Evolutionary conservation across 148 eudicot genomes (phyloP).

Genomic region (Arbutus unedo): DNA sequence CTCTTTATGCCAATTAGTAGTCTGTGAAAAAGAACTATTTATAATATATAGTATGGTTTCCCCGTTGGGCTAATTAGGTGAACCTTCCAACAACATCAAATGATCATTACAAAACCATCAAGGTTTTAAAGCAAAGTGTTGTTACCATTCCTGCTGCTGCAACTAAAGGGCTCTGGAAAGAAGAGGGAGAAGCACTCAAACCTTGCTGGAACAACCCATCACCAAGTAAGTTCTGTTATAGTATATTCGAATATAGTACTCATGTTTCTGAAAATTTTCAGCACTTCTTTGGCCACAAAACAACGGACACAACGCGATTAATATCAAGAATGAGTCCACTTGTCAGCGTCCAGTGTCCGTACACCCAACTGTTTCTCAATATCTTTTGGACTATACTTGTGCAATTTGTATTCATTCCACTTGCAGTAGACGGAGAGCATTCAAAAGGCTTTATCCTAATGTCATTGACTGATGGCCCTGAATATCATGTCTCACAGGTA

Average conservation of each 20-base stretch:
- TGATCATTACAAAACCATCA: neutral
- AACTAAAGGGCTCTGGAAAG: constrained; percentile 13
- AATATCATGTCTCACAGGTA: constrained; percentile 38
- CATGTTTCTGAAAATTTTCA: neutral
- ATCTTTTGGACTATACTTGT: neutral
- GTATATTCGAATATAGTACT: neutral
- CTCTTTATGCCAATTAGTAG: neutral
- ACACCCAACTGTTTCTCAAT: too few species aligned
- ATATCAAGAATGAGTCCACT: neutral
- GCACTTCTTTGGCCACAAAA: neutral
- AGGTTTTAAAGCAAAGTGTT: constrained; percentile 8
- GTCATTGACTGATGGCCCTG: constrained; percentile 33
- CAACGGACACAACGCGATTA: neutral
- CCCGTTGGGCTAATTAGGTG: constrained; percentile 12
- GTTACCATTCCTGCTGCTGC: neutral
- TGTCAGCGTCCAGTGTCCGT: neutral
- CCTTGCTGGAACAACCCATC: constrained; percentile 28
- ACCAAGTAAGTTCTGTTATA: constrained; percentile 19
- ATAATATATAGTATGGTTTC: neutral
- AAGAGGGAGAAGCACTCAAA: constrained; percentile 17
- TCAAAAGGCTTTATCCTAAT: constrained; percentile 30
- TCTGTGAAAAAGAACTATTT: neutral
- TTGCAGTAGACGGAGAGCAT: constrained; percentile 4
- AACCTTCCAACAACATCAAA: neutral
- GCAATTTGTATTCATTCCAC: constrained; percentile 2